These are phyloP conservation scores for Salix arbutifolia DNA, from an alignment of 345 rosid genomes.

Conservation along the genomic window DNA sequence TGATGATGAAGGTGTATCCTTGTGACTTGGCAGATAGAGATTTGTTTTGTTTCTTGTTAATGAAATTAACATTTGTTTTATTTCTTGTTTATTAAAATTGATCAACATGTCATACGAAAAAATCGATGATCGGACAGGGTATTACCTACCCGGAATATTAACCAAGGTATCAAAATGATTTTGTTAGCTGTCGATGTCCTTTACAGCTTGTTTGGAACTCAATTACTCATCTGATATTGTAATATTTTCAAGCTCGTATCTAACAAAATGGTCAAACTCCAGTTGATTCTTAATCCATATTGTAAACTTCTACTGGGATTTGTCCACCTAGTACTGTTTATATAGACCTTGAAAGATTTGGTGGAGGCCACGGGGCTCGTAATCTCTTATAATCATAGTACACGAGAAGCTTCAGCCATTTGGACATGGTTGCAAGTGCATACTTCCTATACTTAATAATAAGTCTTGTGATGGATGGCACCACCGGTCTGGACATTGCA, in stretches of 20 bases:
- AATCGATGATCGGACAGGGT: not conserved
- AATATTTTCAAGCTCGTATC: not conserved
- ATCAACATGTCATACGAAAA: not conserved
- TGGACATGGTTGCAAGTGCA: not conserved
- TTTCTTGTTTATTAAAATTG: not conserved
- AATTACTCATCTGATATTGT: not conserved
- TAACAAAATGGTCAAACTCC: not conserved
- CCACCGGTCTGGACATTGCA: not conserved
- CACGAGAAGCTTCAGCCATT: not conserved
- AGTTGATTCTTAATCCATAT: not conserved
- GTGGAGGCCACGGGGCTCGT: not conserved
- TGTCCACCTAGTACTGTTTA: not conserved
- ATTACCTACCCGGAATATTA: not conserved
- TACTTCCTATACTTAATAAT: too few species aligned
- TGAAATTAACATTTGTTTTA: constrained; percentile 5
- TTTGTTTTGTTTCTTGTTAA: constrained; percentile 6
- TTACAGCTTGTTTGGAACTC: not conserved
- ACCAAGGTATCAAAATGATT: not conserved
- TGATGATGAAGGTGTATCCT: too few species aligned
- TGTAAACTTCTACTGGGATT: not conserved
- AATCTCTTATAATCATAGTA: not conserved
- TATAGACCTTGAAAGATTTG: not conserved
- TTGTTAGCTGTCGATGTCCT: not conserved
- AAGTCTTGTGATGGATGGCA: not conserved
- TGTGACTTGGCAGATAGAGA: not conserved